These are phyloP conservation scores for Alternaria burnsii DNA, from an alignment of 2,329 filamentous ascomycete genomes.

Conservation along the genomic window DNA sequence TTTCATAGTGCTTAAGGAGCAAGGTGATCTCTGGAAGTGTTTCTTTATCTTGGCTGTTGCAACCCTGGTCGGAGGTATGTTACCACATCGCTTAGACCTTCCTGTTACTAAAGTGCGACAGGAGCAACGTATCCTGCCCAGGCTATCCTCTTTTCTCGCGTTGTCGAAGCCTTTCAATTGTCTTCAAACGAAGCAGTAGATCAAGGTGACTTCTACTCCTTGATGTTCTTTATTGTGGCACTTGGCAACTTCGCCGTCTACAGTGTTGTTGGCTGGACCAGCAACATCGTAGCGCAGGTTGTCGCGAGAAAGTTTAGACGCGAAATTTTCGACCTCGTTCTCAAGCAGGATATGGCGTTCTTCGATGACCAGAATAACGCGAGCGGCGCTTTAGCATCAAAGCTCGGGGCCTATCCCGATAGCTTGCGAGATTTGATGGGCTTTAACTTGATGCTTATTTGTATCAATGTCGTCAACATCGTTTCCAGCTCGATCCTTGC, in stretches of 20 bases:
- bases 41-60: slow-evolving; percentile 40
- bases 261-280: slow-evolving; percentile 56
- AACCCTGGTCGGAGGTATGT: slow-evolving; percentile 42
- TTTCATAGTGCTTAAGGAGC: slow-evolving; percentile 41
- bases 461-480: slow-evolving; percentile 82
- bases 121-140: slow-evolving; percentile 59
- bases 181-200: slow-evolving; percentile 50
- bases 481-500: slow-evolving; percentile 75
- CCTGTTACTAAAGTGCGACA: slow-evolving; percentile 19
- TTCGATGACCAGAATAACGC: slow-evolving; percentile 92
- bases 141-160: slow-evolving; percentile 59
- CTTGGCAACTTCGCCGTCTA: slow-evolving; percentile 58
- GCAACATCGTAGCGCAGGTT: slow-evolving; percentile 56
- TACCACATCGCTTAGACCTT: background rate
- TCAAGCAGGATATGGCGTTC: slow-evolving; percentile 91
- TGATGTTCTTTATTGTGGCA: slow-evolving; percentile 66
- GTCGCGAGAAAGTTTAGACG: slow-evolving; percentile 45
- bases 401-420: slow-evolving; percentile 74
- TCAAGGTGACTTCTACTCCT: slow-evolving; percentile 60
- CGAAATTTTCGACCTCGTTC: slow-evolving; percentile 81
- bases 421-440: slow-evolving; percentile 89
- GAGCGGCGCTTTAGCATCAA: slow-evolving; percentile 80
- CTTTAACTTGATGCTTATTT: slow-evolving; percentile 83
- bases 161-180: slow-evolving; percentile 59
- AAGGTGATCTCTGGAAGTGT: slow-evolving; percentile 50